phyloP scores from a whole-genome alignment of 179 eudicot species.

The Gypsophila paniculata region DNA sequence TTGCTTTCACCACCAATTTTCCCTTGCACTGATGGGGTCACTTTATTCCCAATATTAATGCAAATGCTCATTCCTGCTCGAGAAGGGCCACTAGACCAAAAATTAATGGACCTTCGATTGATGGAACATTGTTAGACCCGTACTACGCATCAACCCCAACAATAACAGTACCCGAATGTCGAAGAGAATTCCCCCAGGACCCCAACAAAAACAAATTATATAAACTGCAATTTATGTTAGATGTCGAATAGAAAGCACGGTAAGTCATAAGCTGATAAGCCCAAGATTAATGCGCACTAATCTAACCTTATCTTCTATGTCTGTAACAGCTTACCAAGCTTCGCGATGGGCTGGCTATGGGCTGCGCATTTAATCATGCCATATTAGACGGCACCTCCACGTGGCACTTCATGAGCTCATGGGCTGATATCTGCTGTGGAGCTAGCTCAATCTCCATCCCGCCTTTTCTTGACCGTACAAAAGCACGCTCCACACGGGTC shows the following conservation, averaged over 20 bases:
- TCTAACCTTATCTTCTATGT: not conserved
- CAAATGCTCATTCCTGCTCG: not conserved
- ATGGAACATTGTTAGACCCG: not conserved
- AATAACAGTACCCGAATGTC: not conserved
- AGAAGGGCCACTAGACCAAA: not conserved
- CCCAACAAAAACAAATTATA: not conserved
- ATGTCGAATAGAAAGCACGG: not conserved
- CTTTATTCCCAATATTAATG: not conserved
- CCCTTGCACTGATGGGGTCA: not conserved
- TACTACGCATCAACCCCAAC: not conserved
- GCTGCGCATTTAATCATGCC: conserved; percentile 88
- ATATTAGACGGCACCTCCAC: conserved; percentile 90
- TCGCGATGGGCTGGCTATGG: conserved; percentile 73
- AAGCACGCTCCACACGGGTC: conserved; percentile 74
- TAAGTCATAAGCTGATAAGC: not conserved
- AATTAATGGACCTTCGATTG: too few species aligned
- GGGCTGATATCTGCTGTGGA: conserved; percentile 80
- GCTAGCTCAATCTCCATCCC: conserved; percentile 40
- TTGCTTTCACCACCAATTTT: not conserved
- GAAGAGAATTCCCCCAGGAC: not conserved
- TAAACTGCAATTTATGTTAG: not conserved
- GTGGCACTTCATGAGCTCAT: conserved; percentile 98
- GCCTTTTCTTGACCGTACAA: conserved; percentile 77
- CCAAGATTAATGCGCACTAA: not conserved
- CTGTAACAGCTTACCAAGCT: conserved; percentile 67